Conservation (phyloP, 768 basidiomycete species). For the Tremella fuciformis region DNA sequence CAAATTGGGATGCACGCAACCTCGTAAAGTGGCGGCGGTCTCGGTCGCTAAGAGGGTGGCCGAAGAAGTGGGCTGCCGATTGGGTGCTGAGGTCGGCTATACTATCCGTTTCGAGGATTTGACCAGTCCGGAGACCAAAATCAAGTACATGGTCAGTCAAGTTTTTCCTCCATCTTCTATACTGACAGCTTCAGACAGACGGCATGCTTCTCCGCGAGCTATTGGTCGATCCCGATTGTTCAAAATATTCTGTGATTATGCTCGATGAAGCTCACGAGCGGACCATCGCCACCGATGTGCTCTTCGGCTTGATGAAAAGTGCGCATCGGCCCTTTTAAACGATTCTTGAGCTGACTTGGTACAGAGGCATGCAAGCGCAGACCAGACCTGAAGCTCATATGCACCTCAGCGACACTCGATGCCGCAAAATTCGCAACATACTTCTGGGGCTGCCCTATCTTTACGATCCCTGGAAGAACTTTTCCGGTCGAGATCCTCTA, state of each 20-base stretch:
- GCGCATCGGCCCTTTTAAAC: constrained; percentile 33
- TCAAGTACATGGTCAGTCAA: constrained; percentile 85
- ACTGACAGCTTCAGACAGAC: constrained; percentile 62
- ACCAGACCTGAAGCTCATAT: constrained; percentile 93
- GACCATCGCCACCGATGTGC: constrained; percentile 95
- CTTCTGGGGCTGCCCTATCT: constrained; percentile 98
- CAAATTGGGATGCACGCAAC: constrained; percentile 95
- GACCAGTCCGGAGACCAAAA: constrained; percentile 95
- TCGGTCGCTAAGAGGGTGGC: constrained; percentile 98
- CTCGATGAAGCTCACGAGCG: constrained; percentile 98
- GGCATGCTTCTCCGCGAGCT: constrained; percentile 98
- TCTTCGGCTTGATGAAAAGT: constrained; percentile 94
- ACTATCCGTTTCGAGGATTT: constrained; percentile 99
- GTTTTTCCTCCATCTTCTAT: not conserved
- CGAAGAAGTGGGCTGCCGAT: constrained; percentile 94
- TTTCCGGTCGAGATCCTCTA: constrained; percentile 98
- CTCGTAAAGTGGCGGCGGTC: constrained; percentile 98
- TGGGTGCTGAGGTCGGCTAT: constrained; percentile 97
- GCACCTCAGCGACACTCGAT: constrained; percentile 97
- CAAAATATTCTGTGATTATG: constrained; percentile 92
- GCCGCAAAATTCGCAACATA: constrained; percentile 99
- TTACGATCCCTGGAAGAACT: constrained; percentile 99
- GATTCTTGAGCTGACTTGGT: constrained; percentile 19
- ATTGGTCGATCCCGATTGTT: constrained; percentile 89
- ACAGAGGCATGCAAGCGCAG: constrained; percentile 90